A percentile compares a stretch with the other conserved stretches of the same genome.
Evolutionary conservation across 2,329 filamentous ascomycete species (phyloP).

Genomic region (Beauveria rudraprayagi): DNA sequence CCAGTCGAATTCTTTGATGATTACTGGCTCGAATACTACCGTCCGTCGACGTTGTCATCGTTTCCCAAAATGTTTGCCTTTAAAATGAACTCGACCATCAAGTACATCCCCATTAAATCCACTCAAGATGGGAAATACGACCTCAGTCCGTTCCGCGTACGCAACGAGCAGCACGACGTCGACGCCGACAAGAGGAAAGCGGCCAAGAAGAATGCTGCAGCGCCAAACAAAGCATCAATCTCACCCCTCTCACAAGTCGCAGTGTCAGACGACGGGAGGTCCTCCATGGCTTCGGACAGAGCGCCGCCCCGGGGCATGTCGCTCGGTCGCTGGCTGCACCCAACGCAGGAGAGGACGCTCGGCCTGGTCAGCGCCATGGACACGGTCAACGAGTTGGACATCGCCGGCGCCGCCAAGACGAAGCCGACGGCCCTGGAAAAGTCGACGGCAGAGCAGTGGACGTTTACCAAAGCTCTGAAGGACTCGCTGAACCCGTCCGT

Average conservation of each 20-base stretch:
- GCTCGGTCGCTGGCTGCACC: slow-evolving; percentile 56
- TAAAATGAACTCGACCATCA: slow-evolving; percentile 83
- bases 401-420: slow-evolving; percentile 27
- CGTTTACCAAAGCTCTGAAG: slow-evolving; percentile 75
- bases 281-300: slow-evolving; percentile 31
- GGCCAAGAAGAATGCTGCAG: slow-evolving; percentile 63
- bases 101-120: slow-evolving; percentile 69
- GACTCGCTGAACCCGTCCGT: slow-evolving; percentile 83
- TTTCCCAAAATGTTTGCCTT: slow-evolving; percentile 89
- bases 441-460: slow-evolving; percentile 77
- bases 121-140: slow-evolving; percentile 70
- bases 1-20: slow-evolving; percentile 67
- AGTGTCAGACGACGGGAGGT: slow-evolving; percentile 31
- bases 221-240: slow-evolving; percentile 41
- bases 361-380: slow-evolving; percentile 11
- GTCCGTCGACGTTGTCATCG: slow-evolving; percentile 77
- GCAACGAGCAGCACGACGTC: slow-evolving; percentile 50
- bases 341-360: slow-evolving; percentile 29
- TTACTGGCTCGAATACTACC: slow-evolving; percentile 97
- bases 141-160: slow-evolving; percentile 79
- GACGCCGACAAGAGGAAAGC: slow-evolving; percentile 53
- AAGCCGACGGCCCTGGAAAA: slow-evolving; percentile 63
- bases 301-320: slow-evolving; percentile 40
- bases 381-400: slow-evolving; percentile 15
- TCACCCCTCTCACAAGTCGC: slow-evolving; percentile 19